Evolutionary conservation across 768 basidiomycete species (phyloP).

Genomic region (Phanerochaete carnosa): DNA sequence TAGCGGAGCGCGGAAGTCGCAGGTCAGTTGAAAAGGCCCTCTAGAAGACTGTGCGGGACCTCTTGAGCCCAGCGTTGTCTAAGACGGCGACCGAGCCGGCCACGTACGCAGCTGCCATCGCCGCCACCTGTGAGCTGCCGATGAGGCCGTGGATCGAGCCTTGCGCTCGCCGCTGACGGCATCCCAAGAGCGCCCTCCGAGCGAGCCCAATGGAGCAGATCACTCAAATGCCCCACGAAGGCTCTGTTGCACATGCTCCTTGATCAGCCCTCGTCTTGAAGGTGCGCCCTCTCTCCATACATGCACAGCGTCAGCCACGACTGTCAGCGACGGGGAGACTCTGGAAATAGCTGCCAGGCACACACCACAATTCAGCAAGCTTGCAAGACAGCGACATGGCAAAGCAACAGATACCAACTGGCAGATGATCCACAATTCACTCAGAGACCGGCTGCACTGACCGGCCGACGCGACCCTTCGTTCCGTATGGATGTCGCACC

Average conservation of each 20-base stretch:
- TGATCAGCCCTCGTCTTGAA: not conserved
- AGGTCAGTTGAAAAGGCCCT: not conserved
- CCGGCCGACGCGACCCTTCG: too few relatives aligned
- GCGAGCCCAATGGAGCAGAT: too few relatives aligned
- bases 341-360: not conserved
- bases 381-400: not conserved
- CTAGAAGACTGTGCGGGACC: too few relatives aligned
- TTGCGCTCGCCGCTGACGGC: too few relatives aligned
- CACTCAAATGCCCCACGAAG: not conserved
- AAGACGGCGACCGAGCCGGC: too few relatives aligned
- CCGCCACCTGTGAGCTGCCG: too few relatives aligned
- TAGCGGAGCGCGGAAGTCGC: not conserved
- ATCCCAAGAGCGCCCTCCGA: not conserved
- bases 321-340: not conserved
- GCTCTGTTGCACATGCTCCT: not conserved
- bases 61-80: too few relatives aligned
- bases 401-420: not conserved
- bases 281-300: not conserved
- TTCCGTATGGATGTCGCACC: too few relatives aligned
- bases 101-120: too few relatives aligned
- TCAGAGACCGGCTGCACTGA: too few relatives aligned
- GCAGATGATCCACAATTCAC: not conserved
- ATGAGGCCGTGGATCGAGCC: not conserved
- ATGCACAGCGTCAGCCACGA: not conserved
- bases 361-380: not conserved